A percentile compares a stretch with the other conserved stretches of the same genome.
These are phyloP conservation scores for Arctium minus DNA, from an alignment of 129 eudicot genomes.

Conservation along the genomic window DNA sequence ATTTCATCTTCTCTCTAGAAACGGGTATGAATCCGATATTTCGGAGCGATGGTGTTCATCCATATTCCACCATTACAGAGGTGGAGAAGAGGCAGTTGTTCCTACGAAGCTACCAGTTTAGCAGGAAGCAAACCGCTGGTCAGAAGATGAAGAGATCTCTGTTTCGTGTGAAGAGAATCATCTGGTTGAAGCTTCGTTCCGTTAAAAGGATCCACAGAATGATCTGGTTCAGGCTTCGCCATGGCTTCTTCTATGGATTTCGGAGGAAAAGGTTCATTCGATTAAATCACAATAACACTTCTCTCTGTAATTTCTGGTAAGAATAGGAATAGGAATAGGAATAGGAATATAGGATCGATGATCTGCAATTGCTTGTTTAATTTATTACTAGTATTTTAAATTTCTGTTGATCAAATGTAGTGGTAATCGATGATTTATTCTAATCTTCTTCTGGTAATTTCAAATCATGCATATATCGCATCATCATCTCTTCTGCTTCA, in stretches of 20 bases:
- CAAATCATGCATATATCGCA: too few relatives aligned
- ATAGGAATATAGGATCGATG: background rate
- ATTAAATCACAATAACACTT: slow-evolving; percentile 20
- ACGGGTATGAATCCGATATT: slow-evolving; percentile 12
- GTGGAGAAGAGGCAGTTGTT: slow-evolving; percentile 80
- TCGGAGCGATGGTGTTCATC: slow-evolving; percentile 14
- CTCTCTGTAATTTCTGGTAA: slow-evolving; percentile 50
- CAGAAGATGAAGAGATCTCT: slow-evolving; percentile 58
- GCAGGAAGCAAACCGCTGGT: slow-evolving; percentile 55
- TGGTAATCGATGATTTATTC: background rate
- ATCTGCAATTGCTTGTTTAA: background rate
- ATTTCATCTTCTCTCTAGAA: slow-evolving; percentile 10
- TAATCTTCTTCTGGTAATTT: too few relatives aligned
- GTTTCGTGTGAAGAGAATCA: slow-evolving; percentile 56
- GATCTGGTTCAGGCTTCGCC: slow-evolving; percentile 59
- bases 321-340: slow-evolving; percentile 21
- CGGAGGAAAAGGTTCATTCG: slow-evolving; percentile 49
- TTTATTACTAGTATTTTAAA: background rate
- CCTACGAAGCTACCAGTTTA: slow-evolving; percentile 78
- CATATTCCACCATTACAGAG: slow-evolving; percentile 37
- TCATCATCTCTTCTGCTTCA: background rate
- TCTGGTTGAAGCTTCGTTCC: slow-evolving; percentile 54
- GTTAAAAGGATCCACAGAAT: slow-evolving; percentile 45
- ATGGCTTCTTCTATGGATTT: slow-evolving; percentile 43
- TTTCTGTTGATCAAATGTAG: slow-evolving; percentile 13